phyloP scores from a whole-genome alignment of 805 yeast genomes.

The Saccharomycopsis sp. region DNA sequence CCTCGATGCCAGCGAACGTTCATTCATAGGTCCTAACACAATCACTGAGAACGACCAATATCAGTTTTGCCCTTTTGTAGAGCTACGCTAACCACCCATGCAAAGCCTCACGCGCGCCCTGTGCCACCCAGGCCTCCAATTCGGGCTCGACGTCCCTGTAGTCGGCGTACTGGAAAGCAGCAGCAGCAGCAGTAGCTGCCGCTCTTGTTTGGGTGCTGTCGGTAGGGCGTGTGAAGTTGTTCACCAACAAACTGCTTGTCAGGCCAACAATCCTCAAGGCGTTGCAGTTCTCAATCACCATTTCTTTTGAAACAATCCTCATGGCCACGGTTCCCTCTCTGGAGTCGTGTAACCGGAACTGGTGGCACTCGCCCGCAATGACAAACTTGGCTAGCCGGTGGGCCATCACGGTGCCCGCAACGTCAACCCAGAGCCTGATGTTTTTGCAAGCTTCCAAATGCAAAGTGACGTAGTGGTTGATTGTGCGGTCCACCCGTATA shows the following conservation, averaged over 20 bases:
- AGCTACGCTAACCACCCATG: background rate
- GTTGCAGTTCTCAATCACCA: conserved; percentile 4
- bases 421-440: conserved; percentile 1
- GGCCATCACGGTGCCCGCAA: conserved; percentile 7
- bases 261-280: background rate
- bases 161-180: background rate
- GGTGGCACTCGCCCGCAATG: conserved; percentile 8
- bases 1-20: no score
- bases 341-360: conserved; percentile 6
- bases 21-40: no score
- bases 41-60: background rate
- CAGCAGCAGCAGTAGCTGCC: background rate
- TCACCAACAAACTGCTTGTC: background rate
- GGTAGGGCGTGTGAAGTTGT: background rate
- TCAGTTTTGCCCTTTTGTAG: background rate
- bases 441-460: conserved; percentile 6
- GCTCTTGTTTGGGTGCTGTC: background rate
- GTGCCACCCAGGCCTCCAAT: background rate
- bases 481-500: background rate
- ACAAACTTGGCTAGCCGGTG: background rate
- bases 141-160: background rate
- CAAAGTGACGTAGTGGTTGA: background rate
- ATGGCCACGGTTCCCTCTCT: background rate
- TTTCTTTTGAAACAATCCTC: conserved; percentile 1
- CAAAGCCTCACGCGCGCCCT: background rate